Evolutionary conservation across 2,329 filamentous ascomycete genomes (phyloP).

Genomic region (Phaeophleospora eucalypticola): DNA sequence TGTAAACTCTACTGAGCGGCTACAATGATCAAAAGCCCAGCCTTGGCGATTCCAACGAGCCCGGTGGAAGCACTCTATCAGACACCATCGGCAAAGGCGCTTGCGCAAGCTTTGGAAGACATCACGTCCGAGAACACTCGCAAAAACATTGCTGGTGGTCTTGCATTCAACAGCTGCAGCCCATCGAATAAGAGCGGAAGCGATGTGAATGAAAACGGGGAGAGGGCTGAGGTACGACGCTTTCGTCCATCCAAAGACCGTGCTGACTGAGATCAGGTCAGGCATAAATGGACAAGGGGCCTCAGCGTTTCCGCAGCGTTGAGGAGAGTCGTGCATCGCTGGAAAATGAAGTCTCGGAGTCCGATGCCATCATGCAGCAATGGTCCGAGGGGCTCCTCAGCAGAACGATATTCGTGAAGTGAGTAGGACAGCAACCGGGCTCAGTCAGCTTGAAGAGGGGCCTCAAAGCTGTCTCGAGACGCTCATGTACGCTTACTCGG

Average conservation of each 20-base stretch:
- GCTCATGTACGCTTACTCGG: too few species aligned
- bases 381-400: too few species aligned
- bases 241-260: background rate
- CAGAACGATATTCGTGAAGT: too few species aligned
- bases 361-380: too few species aligned
- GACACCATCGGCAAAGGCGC: background rate
- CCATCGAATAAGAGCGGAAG: background rate
- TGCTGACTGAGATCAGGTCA: background rate
- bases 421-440: too few species aligned
- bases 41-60: background rate
- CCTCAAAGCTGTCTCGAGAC: too few species aligned
- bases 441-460: too few species aligned
- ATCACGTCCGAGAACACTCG: background rate
- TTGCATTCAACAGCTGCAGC: background rate
- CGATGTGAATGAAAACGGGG: background rate
- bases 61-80: background rate
- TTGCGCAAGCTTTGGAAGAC: background rate
- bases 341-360: background rate
- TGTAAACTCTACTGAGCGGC: background rate
- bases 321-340: background rate
- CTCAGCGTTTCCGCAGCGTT: background rate
- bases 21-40: background rate
- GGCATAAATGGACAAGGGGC: background rate
- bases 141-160: background rate
- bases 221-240: background rate